Evolutionary conservation across 2,329 filamentous ascomycete genomes (phyloP).

Genomic region (Alternaria conjuncta): DNA sequence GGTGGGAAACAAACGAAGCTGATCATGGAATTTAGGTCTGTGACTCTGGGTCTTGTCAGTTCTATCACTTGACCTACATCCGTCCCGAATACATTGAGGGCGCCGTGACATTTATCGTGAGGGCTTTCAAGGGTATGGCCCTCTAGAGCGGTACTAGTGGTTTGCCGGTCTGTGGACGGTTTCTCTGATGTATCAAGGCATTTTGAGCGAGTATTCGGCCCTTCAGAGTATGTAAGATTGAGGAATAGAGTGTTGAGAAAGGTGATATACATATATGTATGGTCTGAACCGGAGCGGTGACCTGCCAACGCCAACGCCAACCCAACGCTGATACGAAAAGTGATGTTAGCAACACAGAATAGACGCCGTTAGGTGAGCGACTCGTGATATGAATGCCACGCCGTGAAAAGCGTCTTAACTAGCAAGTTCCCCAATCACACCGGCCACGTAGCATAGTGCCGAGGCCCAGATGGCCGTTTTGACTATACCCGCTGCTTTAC

Average conservation of each 20-base stretch:
- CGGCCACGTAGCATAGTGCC: conserved; percentile 40
- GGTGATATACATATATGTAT: not conserved
- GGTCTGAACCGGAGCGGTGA: not conserved
- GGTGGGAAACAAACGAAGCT: not conserved
- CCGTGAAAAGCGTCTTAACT: not conserved
- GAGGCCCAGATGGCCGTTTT: conserved; percentile 41
- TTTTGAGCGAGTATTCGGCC: not conserved
- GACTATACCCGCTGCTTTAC: conserved; percentile 27
- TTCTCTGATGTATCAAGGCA: not conserved
- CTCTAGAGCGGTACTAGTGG: not conserved
- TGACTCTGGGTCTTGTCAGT: conserved; percentile 3
- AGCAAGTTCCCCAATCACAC: conserved; percentile 38
- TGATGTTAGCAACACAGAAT: not conserved
- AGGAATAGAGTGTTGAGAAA: not conserved
- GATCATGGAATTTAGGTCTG: not conserved
- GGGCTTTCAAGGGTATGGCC: not conserved
- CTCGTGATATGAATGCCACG: not conserved
- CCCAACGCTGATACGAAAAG: not conserved
- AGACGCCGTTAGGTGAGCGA: not conserved
- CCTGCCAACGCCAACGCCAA: not conserved
- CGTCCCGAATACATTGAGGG: not conserved
- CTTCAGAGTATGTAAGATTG: not conserved
- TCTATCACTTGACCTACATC: conserved; percentile 3
- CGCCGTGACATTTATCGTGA: not conserved
- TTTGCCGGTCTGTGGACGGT: not conserved